Conservation (phyloP, 1,284 basidiomycete species). For the Sporisorium exsertum region DNA sequence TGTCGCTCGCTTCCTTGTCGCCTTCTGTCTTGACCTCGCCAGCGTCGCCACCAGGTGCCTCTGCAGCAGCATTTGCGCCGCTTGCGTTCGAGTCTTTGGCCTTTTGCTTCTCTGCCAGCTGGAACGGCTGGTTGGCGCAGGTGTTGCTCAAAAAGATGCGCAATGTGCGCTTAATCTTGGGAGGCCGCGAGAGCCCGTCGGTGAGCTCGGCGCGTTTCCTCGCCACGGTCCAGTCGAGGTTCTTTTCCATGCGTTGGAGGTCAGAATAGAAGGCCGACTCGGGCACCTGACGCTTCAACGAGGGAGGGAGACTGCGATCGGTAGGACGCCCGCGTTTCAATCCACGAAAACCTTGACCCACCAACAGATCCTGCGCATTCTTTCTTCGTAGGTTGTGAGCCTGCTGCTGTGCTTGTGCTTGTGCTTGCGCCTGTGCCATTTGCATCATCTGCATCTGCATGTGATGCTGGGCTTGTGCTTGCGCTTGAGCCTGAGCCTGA, state of each 20-base stretch:
- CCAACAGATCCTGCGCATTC: slow-evolving; percentile 58
- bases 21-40: slow-evolving; percentile 30
- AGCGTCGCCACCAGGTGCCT: slow-evolving; percentile 37
- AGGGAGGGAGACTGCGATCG: slow-evolving; percentile 82
- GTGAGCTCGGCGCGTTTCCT: slow-evolving; percentile 84
- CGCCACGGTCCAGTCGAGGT: slow-evolving; percentile 93
- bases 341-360: slow-evolving; percentile 62
- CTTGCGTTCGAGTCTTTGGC: slow-evolving; percentile 40
- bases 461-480: slow-evolving; percentile 54
- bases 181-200: slow-evolving; percentile 67
- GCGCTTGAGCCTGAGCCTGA: slow-evolving; percentile 46
- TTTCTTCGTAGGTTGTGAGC: slow-evolving; percentile 47
- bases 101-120: slow-evolving; percentile 57
- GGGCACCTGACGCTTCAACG: slow-evolving; percentile 73
- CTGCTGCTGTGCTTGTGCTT: slow-evolving; percentile 56
- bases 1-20: slow-evolving; percentile 22
- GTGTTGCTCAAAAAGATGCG: slow-evolving; percentile 91
- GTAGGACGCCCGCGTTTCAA: slow-evolving; percentile 81
- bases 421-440: slow-evolving; percentile 36
- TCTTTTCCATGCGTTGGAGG: slow-evolving; percentile 87
- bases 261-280: slow-evolving; percentile 82
- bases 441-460: slow-evolving; percentile 43
- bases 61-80: slow-evolving; percentile 4
- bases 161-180: slow-evolving; percentile 79
- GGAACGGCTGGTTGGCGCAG: slow-evolving; percentile 78